Evolutionary conservation across 116 monocot genomes (phyloP).

Genomic region (Dioscorea cayenensis): DNA sequence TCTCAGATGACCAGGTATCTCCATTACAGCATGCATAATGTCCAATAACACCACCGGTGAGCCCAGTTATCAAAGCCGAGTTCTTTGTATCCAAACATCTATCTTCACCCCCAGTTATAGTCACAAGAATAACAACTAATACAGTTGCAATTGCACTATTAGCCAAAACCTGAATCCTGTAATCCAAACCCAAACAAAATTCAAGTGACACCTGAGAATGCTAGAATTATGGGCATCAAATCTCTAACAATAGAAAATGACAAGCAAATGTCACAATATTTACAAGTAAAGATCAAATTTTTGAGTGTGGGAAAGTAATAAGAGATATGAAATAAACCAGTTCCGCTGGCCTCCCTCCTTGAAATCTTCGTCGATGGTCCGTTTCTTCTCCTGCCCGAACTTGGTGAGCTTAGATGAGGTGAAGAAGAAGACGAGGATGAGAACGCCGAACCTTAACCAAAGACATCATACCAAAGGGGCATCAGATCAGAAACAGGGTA

Average conservation of each 20-base stretch:
- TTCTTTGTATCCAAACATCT: slow-evolving; percentile 68
- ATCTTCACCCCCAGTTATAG: slow-evolving; percentile 41
- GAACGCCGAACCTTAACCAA: slow-evolving; percentile 56
- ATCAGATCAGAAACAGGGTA: neutral
- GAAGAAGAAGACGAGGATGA: slow-evolving; percentile 85
- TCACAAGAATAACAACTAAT: slow-evolving; percentile 40
- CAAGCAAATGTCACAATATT: neutral
- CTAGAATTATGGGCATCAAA: neutral
- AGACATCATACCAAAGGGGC: slow-evolving; percentile 6
- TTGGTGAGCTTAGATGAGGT: slow-evolving; percentile 77
- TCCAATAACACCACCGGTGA: slow-evolving; percentile 84
- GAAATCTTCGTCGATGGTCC: slow-evolving; percentile 56
- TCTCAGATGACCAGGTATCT: slow-evolving; percentile 96
- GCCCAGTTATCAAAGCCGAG: slow-evolving; percentile 48
- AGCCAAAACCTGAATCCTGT: slow-evolving; percentile 76
- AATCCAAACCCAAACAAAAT: neutral
- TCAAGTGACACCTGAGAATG: neutral
- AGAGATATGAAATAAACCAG: slow-evolving; percentile 42
- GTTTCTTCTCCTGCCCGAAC: slow-evolving; percentile 69
- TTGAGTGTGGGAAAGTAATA: too few species aligned
- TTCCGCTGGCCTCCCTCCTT: slow-evolving; percentile 86
- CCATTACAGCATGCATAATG: slow-evolving; percentile 98
- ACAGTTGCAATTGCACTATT: slow-evolving; percentile 70
- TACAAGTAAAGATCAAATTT: too few species aligned
- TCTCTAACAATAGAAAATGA: neutral